Evolutionary conservation across 2,329 filamentous ascomycete species (phyloP), one percentile per base, ranked within the genome.

Genomic region (Bipolaris oryzae): DNA sequence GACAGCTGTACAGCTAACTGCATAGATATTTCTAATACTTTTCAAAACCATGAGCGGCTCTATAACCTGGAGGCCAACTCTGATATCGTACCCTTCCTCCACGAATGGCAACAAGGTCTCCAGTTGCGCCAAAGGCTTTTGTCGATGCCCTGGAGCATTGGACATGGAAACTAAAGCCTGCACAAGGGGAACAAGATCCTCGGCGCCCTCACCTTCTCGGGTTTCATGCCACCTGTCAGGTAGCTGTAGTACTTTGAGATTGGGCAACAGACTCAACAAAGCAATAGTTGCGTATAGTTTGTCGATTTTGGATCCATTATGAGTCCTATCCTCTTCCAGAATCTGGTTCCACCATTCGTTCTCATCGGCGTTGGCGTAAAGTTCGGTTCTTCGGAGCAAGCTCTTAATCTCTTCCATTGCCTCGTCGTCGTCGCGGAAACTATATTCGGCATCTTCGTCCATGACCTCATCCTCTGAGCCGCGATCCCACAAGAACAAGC

Each of bases 61-160:
- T 16, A 75, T 42, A 46, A 61, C 65, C 55, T 75, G 69, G 11
- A 75, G 49, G 5, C 64, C 60, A 3, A 64, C 63, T n/a, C 66
- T 62, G 18, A 66, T 52, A 23, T 73, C 67, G 47, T 72, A 75
- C 2, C 72, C 73, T 37, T 67, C 64, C 25, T 66, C 53, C 31
- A 66, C 67, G 43, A 72, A 75, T 1, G 73, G 73, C 15, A 74
- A 45, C 1, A 75, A 56, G 3, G 66, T 70, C 33, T 71, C 58
- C 16, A 75, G 53, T 13, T 64, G 60, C 5, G 59, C 57, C 31
- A 75, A 49, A 9, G 72, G 63, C 34, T 50, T 58, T 37, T 48
- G 48, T 5, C 44, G 48, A 34, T 52, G 41, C 7, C 46, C 59
- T 5, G 37, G 23, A 3, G 37, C 33, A 31, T 71, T 70, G 11